Evolutionary conservation across 108 stramenopile genomes (phyloP), one percentile per base, ranked within the genome.

Genomic region (Fragilaria radians): DNA sequence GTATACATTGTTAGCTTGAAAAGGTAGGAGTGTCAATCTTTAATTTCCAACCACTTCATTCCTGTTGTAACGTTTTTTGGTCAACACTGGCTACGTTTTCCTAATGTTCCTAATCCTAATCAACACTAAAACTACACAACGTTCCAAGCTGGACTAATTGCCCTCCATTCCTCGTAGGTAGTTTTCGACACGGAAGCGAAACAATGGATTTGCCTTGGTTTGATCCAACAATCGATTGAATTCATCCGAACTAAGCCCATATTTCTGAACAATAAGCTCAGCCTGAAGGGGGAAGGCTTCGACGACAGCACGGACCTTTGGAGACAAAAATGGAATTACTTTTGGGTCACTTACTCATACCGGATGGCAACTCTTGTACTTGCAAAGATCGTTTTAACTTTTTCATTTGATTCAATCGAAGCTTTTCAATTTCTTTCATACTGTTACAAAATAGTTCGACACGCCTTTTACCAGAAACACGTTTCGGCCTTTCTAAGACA

Each of bases 221-320:
- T 81, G 79, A 46, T 76, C 68, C 45, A 86, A 61, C 85, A 86
- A 82, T 46, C 63, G 54, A 72, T 86, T 86, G 53, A 86, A 86
- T 46, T 86, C 85, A 31, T 82, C 77, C 32, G 72, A 74, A 4
- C 80, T 67, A 67, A 82, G 65, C 11, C 85, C 85, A 61, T 82
- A 74, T 32, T 79, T 57, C 49, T 80, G 73, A 5, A 86, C 78
- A 72, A 86, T 77, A 48, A 77, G 76, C 58, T 86, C 85, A 0
- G 85, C 85, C 60, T 79, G 61, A 14, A 70, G 42, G 2, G 85
- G 81, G 49, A 86, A 86, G 42, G 62, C 70, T 33, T 79, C 66
- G 23, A 79, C 77, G 5, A 82, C 84, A 5, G 66, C 59, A 11
- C 72, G 58, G 0, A 85, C 78, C 57, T 82, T 67, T 9, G 79